Evolutionary conservation across 768 basidiomycete species (phyloP), one percentile per base, ranked within the genome.

Genomic region (Hygrocybe coccinea): DNA sequence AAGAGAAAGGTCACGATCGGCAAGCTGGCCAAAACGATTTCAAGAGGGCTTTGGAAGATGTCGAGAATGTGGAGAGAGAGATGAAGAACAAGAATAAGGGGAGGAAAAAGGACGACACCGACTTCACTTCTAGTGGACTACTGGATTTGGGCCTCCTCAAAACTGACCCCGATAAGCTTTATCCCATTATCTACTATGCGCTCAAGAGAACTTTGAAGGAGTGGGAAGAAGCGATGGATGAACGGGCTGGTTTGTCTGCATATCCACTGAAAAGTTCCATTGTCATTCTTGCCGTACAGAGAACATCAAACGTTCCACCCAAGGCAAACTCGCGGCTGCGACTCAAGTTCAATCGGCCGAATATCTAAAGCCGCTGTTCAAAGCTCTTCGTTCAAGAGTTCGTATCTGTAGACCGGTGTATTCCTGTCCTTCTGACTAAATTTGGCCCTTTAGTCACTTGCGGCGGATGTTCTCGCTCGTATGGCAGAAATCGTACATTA

Each of bases 301-400:
- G 24, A 77, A 86, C 48, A 73, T 99, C 57, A 94, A 94, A 66
- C 86, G 85, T 12, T 86, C 94, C 1, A 87, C 84, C 0, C 93
- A 95, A 65, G 97, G 97, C 7, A 97, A 93, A 69, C 72, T 92
- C 8, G 97, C 97, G 1, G 92, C 95, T 1, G 95, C 95, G 1
- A 95, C 91, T 0, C 94, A 97, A 70, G 86, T 91, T 0, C 94
- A 97, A 63, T 95, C 95, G 1, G 95, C 91, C 1, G 89, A 97
- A 63, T 95, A 98, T 67, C 78, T 99, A 29, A 99, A 99, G 65
- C 97, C 97, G 0, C 78, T 99, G 0, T 97, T 98, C 81, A 95
- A 92, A 66, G 76, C 83, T 15, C 74, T 99, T 37, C 86, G 94
- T 37, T 86, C 90, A 64, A 80, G 97, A 62, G 95, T 94, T 66